Percentiles rank a stretch among this genome's conserved stretches.
Evolutionary conservation across 2,329 filamentous ascomycete genomes (phyloP).

Genomic region (Cladosporium sp.): DNA sequence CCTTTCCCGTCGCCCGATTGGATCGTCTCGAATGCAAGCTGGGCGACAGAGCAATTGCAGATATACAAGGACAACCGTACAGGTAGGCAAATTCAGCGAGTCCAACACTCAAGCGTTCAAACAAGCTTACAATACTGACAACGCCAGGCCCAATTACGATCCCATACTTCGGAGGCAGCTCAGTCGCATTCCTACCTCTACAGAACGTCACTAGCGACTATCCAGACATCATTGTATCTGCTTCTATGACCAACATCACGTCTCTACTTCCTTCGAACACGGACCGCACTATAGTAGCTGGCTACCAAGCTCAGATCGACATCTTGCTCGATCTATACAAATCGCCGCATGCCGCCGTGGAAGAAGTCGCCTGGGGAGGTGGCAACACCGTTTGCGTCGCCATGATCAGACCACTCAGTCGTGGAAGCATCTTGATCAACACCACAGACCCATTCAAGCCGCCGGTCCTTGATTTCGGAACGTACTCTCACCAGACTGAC

Average conservation of each 20-base stretch:
- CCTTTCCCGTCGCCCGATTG: slow-evolving; percentile 19
- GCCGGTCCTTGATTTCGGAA: slow-evolving; percentile 38
- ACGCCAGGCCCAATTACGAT: slow-evolving; percentile 33
- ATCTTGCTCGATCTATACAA: slow-evolving; percentile 27
- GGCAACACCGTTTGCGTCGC: slow-evolving; percentile 31
- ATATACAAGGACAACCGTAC: slow-evolving; percentile 33
- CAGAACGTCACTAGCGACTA: slow-evolving; percentile 28
- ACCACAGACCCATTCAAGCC: slow-evolving; percentile 35
- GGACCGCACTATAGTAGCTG: slow-evolving; percentile 28
- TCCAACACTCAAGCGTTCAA: no score
- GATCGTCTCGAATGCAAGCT: slow-evolving; percentile 25
- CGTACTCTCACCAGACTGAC: slow-evolving; percentile 41
- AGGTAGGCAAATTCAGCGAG: neutral
- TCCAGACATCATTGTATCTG: slow-evolving; percentile 23
- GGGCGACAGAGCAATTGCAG: slow-evolving; percentile 43
- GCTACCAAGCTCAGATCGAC: slow-evolving; percentile 33
- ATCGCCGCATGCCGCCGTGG: slow-evolving; percentile 34
- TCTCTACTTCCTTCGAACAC: slow-evolving; percentile 19
- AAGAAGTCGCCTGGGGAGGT: slow-evolving; percentile 35
- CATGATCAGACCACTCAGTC: slow-evolving; percentile 39
- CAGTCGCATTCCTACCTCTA: slow-evolving; percentile 26
- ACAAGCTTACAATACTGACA: neutral
- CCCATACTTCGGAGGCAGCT: slow-evolving; percentile 22
- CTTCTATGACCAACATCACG: slow-evolving; percentile 20
- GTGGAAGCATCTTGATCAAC: slow-evolving; percentile 42